phyloP scores from a whole-genome alignment of 345 rosid genomes.

The Arabis alpina region DNA sequence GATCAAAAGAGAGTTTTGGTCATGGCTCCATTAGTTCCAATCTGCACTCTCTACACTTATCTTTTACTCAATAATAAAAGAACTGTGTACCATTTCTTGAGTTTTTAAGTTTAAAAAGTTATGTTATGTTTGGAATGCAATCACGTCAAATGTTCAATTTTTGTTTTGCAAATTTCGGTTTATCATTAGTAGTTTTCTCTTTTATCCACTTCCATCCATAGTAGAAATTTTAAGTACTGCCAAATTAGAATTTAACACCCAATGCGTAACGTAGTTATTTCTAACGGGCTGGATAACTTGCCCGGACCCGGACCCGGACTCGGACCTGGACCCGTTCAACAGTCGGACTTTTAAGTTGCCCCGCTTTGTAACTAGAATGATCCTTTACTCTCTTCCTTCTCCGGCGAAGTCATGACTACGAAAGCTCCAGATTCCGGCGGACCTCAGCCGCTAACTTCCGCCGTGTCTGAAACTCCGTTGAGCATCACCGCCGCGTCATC shows the following conservation, averaged over 20 bases:
- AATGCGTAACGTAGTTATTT: too few relatives aligned
- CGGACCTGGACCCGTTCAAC: background rate
- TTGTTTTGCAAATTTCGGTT: background rate
- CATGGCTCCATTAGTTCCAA: background rate
- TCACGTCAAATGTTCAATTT: background rate
- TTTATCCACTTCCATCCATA: too few relatives aligned
- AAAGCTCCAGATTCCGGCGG: constrained; percentile 47
- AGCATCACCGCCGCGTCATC: constrained; percentile 28
- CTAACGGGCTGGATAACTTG: too few relatives aligned
- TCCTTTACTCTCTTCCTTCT: background rate
- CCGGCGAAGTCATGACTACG: constrained; percentile 48
- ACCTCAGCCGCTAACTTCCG: constrained; percentile 30
- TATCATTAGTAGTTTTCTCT: too few relatives aligned
- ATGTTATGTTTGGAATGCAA: background rate
- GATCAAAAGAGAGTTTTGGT: background rate
- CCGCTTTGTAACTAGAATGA: background rate
- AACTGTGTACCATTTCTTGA: background rate
- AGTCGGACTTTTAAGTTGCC: constrained; percentile 12
- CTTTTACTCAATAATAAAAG: constrained; percentile 14
- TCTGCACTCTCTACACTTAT: background rate
- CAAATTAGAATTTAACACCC: too few relatives aligned
- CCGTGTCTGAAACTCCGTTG: constrained; percentile 35
- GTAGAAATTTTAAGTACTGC: too few relatives aligned
- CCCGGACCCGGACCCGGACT: constrained; percentile 3
- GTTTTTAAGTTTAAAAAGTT: background rate